Evolutionary conservation across 441 rosid genomes (phyloP), one percentile per base, ranked within the genome.

Genomic region (Syzygium malaccense): DNA sequence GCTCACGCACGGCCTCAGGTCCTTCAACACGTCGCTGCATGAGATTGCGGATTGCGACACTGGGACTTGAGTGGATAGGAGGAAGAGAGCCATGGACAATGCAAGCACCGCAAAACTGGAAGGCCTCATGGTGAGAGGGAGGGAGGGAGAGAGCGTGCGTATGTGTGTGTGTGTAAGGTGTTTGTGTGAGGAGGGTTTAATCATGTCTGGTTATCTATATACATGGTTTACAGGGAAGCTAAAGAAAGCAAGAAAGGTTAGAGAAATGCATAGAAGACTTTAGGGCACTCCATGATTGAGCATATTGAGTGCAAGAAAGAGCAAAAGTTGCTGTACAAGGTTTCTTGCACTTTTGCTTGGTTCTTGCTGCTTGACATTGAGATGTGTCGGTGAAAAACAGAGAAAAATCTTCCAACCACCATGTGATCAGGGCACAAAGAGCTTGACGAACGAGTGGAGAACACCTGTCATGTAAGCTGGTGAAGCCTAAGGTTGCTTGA

Each of bases 1-100:
- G 80, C 87, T 93, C 89, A 95, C 91, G 85, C 98, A 97, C 51
- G 99, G 99, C 86, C 92, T 94, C 91, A 97, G 90, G 92, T 95
- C 95, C 85, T 93, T 93, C 49, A 92, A 7, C 55, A 97, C 97
- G 53, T 87, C 95, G 85, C 96, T 95, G 83, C 98, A 96, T 6
- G 95, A 89, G 91, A 97, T 92, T 3, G 95, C 92, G 2, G 95
- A 94, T 64, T 93, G 94, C 6, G 94, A 92, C 87, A 91, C 66
- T 19, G 93, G 92, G 30, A 91, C 79, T 26, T 93, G 86, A 18
- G 64, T 14, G 54, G 88, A 41, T 53, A 94, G 89, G 60, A 92
- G 90, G 33, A 94, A 58, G 88, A 89, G 18, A 79, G 90, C 80
- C 55, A 79, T 75, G 7, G 89, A 92, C 66, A 91, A 48, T 25